phyloP scores from a whole-genome alignment of 345 rosid genomes.

The Ceriops zippeliana region DNA sequence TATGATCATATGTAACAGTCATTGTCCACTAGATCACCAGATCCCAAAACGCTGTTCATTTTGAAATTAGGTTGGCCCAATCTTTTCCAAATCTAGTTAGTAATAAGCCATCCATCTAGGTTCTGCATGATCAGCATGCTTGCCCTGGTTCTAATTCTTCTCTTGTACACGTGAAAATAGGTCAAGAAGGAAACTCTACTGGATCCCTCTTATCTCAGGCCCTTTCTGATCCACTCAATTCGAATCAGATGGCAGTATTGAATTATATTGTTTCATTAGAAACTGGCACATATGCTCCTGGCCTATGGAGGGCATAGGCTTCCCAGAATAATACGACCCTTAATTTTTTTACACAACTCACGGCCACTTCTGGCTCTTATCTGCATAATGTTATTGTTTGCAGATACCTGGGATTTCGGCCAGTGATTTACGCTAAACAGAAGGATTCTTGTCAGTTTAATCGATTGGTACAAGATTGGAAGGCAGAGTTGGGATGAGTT shows the following conservation, averaged over 20 bases:
- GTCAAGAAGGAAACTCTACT: constrained; percentile 12
- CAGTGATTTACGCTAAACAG: constrained; percentile 29
- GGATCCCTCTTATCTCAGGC: neutral
- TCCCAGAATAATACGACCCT: neutral
- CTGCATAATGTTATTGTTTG: neutral
- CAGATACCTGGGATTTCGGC: constrained; percentile 36
- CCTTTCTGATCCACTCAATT: constrained; percentile 2
- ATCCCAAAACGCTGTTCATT: too few species aligned
- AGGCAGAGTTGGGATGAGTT: constrained; percentile 33
- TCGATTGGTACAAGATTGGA: constrained; percentile 27
- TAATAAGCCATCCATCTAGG: neutral
- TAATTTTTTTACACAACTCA: neutral
- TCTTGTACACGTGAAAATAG: neutral
- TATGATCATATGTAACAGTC: neutral
- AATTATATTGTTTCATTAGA: constrained; percentile 8
- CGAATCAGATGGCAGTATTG: constrained; percentile 12
- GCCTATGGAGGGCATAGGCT: neutral
- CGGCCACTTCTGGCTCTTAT: neutral
- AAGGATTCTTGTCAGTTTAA: constrained; percentile 30
- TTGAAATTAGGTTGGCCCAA: neutral
- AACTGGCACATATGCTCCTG: constrained; percentile 9
- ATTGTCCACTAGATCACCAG: neutral
- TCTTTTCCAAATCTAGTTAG: constrained; percentile 14
- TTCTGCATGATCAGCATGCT: neutral
- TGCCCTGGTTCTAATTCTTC: neutral